Evolutionary conservation across 1,284 basidiomycete species (phyloP), one percentile per base, ranked within the genome.

Genomic region (Leccinum brunneo-olivaceum): DNA sequence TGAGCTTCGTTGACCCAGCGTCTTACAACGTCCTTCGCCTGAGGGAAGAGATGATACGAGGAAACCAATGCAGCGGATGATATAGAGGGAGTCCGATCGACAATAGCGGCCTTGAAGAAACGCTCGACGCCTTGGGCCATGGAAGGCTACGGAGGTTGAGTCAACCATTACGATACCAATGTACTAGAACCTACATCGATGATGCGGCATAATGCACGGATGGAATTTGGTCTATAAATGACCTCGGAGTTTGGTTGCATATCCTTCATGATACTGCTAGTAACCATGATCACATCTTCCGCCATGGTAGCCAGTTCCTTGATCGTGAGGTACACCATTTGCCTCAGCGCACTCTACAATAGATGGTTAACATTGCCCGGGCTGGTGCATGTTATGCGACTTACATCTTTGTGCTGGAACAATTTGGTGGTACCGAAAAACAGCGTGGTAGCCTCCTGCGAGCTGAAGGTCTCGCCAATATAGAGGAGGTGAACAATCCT

Each of bases 271-370:
- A 99, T 98, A 61, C 93, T 97, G 61, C 90, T 92, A 6, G 96
- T 99, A 55, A 98, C 94, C 93, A 99, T 99, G 60, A 99, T 97
- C 29, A 98, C 91, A 73, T 98, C 96, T 67, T 99, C 92, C 15
- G 96, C 92, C n/a, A 89, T 87, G 34, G 81, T 84, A 23, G 92
- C 88, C 15, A 99, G 79, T 69, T 99, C 96, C 72, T 98, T 99
- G 74, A 99, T 97, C 41, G 94, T 90, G 47, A 99, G 78, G 71
- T 98, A 98, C 33, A 98, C 95, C 76, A 95, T 95, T 70, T 99
- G 96, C 52, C 96, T 82, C 45, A 99, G 72, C 4, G 93, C 95
- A 54, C 87, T 88, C 93, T 96, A 61, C 10, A 37, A 2, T 6
- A n/a, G 9, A 43, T 44, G 42, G 49, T 50, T 27, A 53, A 42